phyloP scores from a whole-genome alignment of 352 stramenopile genomes.

The Globisporangium polare region DNA sequence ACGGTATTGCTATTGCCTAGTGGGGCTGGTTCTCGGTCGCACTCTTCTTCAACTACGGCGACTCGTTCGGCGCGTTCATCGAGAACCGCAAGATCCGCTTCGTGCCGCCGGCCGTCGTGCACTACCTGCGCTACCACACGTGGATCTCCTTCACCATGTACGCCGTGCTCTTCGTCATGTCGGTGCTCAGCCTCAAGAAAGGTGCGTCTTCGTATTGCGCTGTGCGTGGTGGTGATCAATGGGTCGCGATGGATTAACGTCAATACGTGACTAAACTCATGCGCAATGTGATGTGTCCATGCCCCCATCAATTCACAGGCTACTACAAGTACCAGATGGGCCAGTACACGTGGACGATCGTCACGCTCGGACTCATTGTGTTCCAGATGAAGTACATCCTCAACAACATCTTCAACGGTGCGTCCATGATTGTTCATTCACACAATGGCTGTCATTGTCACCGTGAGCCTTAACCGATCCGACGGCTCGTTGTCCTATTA shows the following conservation, averaged over 20 bases:
- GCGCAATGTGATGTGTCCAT: constrained; percentile 10
- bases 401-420: constrained; percentile 94
- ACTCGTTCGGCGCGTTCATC: constrained; percentile 84
- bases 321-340: constrained; percentile 96
- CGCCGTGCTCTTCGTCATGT: constrained; percentile 94
- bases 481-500: background rate
- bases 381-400: constrained; percentile 97
- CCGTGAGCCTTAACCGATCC: background rate
- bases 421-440: background rate
- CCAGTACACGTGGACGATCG: constrained; percentile 96
- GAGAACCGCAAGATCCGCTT: constrained; percentile 83
- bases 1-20: background rate
- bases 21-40: constrained; percentile 97
- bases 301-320: constrained; percentile 24
- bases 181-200: constrained; percentile 92
- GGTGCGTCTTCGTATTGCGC: constrained; percentile 28
- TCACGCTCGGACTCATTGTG: constrained; percentile 93
- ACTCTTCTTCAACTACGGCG: constrained; percentile 96
- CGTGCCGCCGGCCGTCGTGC: constrained; percentile 65
- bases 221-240: background rate
- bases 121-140: constrained; percentile 90
- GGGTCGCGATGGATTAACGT: too few species aligned
- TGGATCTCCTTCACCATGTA: constrained; percentile 95
- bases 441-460: background rate
- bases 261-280: background rate